Conservation (phyloP, 2,329 filamentous ascomycete species). For the Myriosclerotinia duriaeana region DNA sequence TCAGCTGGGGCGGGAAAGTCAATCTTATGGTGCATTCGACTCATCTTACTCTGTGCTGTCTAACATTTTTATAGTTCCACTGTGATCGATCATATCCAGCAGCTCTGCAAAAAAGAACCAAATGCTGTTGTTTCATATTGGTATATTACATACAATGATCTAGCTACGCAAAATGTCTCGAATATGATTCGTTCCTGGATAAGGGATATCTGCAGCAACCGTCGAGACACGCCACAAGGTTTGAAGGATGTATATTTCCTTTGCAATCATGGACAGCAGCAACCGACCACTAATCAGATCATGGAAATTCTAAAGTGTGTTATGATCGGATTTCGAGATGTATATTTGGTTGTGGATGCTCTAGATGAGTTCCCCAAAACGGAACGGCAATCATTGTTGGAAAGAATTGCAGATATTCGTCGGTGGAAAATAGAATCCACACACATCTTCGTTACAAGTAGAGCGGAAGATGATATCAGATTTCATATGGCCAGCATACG, state of each 20-base stretch:
- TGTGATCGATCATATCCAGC: slow-evolving; percentile 24
- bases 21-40: slow-evolving; percentile 20
- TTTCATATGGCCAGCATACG: too few relatives aligned
- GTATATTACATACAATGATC: slow-evolving; percentile 27
- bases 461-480: too few relatives aligned
- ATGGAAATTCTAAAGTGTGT: slow-evolving; percentile 22
- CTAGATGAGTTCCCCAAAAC: slow-evolving; percentile 29
- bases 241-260: slow-evolving; percentile 14
- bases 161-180: slow-evolving; percentile 22
- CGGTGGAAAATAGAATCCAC: neutral
- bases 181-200: slow-evolving; percentile 25
- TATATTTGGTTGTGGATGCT: slow-evolving; percentile 29
- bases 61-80: slow-evolving; percentile 22
- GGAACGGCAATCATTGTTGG: slow-evolving; percentile 16
- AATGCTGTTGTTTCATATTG: slow-evolving; percentile 23
- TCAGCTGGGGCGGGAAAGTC: slow-evolving; percentile 27
- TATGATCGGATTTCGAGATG: slow-evolving; percentile 17
- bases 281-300: slow-evolving; percentile 15
- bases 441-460: too few relatives aligned
- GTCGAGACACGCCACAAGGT: slow-evolving; percentile 13
- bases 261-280: slow-evolving; percentile 23
- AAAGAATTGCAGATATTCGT: slow-evolving; percentile 17
- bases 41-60: neutral
- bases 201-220: slow-evolving; percentile 25
- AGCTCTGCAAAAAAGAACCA: slow-evolving; percentile 12